Evolutionary conservation across 1,139 yeast species (phyloP), one percentile per base, ranked within the genome.

Genomic region (Komagataea norvegica): DNA sequence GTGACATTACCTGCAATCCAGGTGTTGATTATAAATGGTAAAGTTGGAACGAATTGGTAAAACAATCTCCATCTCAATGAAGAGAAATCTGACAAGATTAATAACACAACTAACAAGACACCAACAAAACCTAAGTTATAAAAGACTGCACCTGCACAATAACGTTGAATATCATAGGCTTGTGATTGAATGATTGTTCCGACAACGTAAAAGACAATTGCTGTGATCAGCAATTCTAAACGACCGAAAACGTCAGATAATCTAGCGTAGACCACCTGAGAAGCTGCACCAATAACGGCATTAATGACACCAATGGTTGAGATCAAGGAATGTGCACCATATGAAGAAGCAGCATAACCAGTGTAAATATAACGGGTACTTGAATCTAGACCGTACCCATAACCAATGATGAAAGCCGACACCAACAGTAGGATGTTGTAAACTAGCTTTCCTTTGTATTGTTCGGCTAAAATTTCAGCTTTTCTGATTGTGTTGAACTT

Each of bases 71-170:
- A 80, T 56, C 77, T 79, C 51, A 82, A 66, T 44, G 69, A 65
- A 7, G 89, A 79, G 54, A 75, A 68, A 58, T 83, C 93, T 6
- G 84, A 79, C 41, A 77, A 59, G 36, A 80, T 65, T 31, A 82
- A 61, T 49, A 76, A 72, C 35, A 79, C 59, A 37, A 78, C 60
- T 34, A 82, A 64, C 33, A 75, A 64, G 25, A 76, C 65, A 42
- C 89, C 88, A 25, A 83, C 74, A 55, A 71, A 79, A 6, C 94
- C 93, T 46, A 80, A 63, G 50, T 77, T 81, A 59, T 78, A 81
- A 40, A 84, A 63, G 21, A 82, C 77, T 0, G 86, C 72, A 48
- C 91, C 93, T 14, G 81, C 91, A 37, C 87, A 82, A 50, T 75
- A 82, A 26, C 78, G 64, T 44, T 76, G 72, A 25, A 83, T 77